These are phyloP conservation scores for Trichosanthes truncata DNA, from an alignment of 306 rosid genomes.

Conservation along the genomic window DNA sequence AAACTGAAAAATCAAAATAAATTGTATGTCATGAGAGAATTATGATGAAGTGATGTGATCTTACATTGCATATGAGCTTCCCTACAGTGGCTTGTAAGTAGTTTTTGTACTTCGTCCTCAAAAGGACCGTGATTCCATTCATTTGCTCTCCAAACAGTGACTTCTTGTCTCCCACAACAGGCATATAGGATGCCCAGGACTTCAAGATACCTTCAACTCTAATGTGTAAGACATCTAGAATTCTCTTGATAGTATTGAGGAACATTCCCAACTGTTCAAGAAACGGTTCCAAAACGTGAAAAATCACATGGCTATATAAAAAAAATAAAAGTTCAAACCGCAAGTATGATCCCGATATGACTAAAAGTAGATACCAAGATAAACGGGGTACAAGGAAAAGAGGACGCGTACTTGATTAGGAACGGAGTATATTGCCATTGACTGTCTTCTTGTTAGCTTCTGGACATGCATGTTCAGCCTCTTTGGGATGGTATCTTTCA, in stretches of 20 bases:
- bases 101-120: slow-evolving; percentile 87
- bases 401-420: slow-evolving; percentile 66
- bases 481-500: slow-evolving; percentile 90
- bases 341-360: not conserved
- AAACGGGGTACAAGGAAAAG: slow-evolving; percentile 1
- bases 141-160: slow-evolving; percentile 80
- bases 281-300: slow-evolving; percentile 13
- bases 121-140: slow-evolving; percentile 75
- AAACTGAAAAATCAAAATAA: not conserved
- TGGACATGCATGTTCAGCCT: slow-evolving; percentile 92
- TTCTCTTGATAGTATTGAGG: slow-evolving; percentile 87
- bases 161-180: slow-evolving; percentile 68
- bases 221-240: slow-evolving; percentile 81
- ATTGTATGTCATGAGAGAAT: not conserved
- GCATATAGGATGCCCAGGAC: slow-evolving; percentile 85
- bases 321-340: not conserved
- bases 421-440: slow-evolving; percentile 46
- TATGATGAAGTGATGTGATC: not conserved
- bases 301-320: not conserved
- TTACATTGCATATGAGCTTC: slow-evolving; percentile 82
- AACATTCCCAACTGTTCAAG: slow-evolving; percentile 67
- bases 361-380: not conserved
- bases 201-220: slow-evolving; percentile 86
- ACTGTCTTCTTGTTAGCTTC: slow-evolving; percentile 94
- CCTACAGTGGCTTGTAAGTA: slow-evolving; percentile 89